Evolutionary conservation across 257 asterid species (phyloP), one percentile per base, ranked within the genome.

Genomic region (Fraxinus quadrangulata): DNA sequence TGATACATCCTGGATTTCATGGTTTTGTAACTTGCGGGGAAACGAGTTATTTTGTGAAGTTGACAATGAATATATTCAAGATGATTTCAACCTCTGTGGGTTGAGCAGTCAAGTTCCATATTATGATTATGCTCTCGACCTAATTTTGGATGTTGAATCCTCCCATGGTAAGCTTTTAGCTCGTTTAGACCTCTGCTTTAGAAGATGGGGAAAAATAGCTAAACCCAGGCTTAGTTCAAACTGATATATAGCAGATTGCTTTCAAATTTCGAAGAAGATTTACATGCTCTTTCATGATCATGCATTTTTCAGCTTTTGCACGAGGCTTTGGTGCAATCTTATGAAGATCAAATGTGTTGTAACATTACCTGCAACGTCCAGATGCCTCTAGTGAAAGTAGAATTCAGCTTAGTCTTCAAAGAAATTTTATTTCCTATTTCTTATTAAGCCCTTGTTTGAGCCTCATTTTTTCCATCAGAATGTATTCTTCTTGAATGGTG

Each of bases 1-100:
- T 36, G 91, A 87, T 77, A 89, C 93, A 72, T 87, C 90, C 70
- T 89, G 93, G 93, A 82, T 89, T 79, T 87, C 93, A 13, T 87
- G 93, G 93, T 89, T 87, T 81, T 89, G 93, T 86, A 89, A 89
- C 79, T 83, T 89, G 89, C 86, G 91, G 33, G 91, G 93, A 76
- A 89, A 89, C 42, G 91, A 89, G 74, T 87, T 87, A 81, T 89
- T 89, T 75, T 89, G 91, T 69, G 93, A 89, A 81, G 90, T 89
- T 28, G 93, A 89, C 66, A 91, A 86, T 33, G 93, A 87, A 1
- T 89, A 89, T 79, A 89, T 89, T 68, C 93, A 86, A 84, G 93
- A 89, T 67, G 90, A 87, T 78, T 89, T 89, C 77, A 89, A 89
- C 75, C 90, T 89, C 37, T 89, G 93, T 83, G 93, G 93, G 19